Evolutionary conservation across 2,329 filamentous ascomycete genomes (phyloP).

Genomic region (Colletotrichum sp.): DNA sequence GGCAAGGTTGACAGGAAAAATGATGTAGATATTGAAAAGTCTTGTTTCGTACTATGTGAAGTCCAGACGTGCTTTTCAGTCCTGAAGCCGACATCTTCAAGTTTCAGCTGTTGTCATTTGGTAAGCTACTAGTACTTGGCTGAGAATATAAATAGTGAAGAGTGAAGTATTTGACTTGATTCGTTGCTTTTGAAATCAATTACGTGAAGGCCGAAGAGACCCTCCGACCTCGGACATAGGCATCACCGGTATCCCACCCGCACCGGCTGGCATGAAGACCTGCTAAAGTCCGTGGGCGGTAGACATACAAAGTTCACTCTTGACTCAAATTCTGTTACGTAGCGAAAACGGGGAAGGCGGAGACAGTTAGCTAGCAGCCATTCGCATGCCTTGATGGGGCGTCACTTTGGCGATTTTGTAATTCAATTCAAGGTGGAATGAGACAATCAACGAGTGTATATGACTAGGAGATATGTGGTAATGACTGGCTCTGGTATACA

Average conservation of each 20-base stretch:
- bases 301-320: background rate
- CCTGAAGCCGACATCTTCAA: background rate
- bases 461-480: background rate
- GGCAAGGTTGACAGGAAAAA: background rate
- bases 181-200: background rate
- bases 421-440: background rate
- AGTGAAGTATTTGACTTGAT: background rate
- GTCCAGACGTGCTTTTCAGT: background rate
- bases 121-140: background rate
- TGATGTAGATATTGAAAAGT: background rate
- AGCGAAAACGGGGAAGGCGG: background rate
- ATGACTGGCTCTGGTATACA: background rate
- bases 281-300: background rate
- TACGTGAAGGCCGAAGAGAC: background rate
- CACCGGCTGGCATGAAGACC: background rate
- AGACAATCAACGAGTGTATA: background rate
- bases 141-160: background rate
- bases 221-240: background rate
- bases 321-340: background rate
- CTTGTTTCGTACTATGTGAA: background rate
- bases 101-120: background rate
- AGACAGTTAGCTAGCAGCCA: background rate
- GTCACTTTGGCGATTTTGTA: background rate
- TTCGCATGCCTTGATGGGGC: background rate
- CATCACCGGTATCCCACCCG: background rate